Evolutionary conservation across 2,329 filamentous ascomycete species (phyloP), one percentile per base, ranked within the genome.

Genomic region (Plenodomus lindquistii): DNA sequence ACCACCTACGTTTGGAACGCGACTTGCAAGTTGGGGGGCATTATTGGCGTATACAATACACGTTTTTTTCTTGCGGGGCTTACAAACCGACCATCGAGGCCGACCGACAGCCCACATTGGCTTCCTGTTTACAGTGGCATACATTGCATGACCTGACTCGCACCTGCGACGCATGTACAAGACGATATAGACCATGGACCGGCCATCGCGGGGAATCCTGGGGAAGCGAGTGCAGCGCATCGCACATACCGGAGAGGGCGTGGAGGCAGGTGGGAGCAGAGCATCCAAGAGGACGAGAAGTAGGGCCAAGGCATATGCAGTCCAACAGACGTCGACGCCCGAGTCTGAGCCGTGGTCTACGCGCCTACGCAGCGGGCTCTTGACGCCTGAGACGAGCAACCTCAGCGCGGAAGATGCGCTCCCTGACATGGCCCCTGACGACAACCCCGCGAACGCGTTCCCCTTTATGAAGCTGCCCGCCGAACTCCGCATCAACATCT

Each of bases 401-500:
- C 37, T 62, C 52, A 41, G 40, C 15, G 57, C 64, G 42, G 34
- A 31, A 31, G 18, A 17, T 10, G n/a, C 35, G 7, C n/a, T 31
- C 10, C 27, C 16, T 4, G 27, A 17, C 29, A 22, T 4, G 6
- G 16, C 21, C 9, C 19, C 27, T 20, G 20, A 42, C 13, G 35
- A 19, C 9, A 42, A 11, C 15, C 24, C 40, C 17, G 10, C 15
- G 31, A 21, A 49, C 8, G 36, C 55, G 18, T 74, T 77, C 51
- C 68, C 66, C 1, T 70, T 77, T 52, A 73, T 76, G 69, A 56
- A 69, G 11, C 62, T 77, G n/a, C 75, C 75, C 2, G 69, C 75
- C n/a, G 76, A 78, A 55, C 66, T 78, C n/a, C 68, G 76, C 16
- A 59, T 77, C 17, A 67, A 74, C 48, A 73, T 79, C 47, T 79